Evolutionary conservation across 2,329 filamentous ascomycete species (phyloP).

Genomic region (Orbilia oligospora): DNA sequence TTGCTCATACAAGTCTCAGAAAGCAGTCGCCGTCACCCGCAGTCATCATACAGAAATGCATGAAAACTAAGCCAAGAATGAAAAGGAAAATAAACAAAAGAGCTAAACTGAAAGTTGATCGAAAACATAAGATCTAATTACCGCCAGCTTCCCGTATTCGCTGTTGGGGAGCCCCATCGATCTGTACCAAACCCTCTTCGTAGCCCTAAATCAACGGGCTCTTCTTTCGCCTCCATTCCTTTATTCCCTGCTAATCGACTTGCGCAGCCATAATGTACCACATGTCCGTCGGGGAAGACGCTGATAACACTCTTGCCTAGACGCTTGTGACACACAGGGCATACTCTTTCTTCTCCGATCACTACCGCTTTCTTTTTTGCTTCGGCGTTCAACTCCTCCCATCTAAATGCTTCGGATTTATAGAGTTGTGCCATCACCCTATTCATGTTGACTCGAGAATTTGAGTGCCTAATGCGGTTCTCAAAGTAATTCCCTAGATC

Average conservation of each 20-base stretch:
- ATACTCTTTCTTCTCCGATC: constrained; percentile 88
- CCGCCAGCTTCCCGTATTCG: constrained; percentile 33
- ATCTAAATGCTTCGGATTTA: constrained; percentile 82
- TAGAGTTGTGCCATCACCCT: constrained; percentile 82
- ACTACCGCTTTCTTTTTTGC: constrained; percentile 79
- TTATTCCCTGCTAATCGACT: constrained; percentile 45
- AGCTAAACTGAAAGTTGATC: neutral
- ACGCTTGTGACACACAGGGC: constrained; percentile 92
- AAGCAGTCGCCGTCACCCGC: constrained; percentile 22
- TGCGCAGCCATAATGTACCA: constrained; percentile 86
- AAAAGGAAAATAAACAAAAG: constrained; percentile 7
- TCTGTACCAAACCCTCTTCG: constrained; percentile 48
- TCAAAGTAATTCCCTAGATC: constrained; percentile 92
- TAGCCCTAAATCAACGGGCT: constrained; percentile 25
- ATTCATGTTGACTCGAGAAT: constrained; percentile 83
- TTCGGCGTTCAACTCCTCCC: constrained; percentile 79
- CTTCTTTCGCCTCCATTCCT: constrained; percentile 53
- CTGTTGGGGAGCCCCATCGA: constrained; percentile 41
- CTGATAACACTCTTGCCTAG: constrained; percentile 91
- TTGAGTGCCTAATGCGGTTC: constrained; percentile 88
- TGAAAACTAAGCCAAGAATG: constrained; percentile 19
- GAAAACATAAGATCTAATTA: neutral
- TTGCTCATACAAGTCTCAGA: constrained; percentile 38
- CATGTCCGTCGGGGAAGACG: constrained; percentile 78
- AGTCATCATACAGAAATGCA: constrained; percentile 46